Base-by-base conservation (phyloP, 306 rosid species). In the Albizia julibrissin region DNA sequence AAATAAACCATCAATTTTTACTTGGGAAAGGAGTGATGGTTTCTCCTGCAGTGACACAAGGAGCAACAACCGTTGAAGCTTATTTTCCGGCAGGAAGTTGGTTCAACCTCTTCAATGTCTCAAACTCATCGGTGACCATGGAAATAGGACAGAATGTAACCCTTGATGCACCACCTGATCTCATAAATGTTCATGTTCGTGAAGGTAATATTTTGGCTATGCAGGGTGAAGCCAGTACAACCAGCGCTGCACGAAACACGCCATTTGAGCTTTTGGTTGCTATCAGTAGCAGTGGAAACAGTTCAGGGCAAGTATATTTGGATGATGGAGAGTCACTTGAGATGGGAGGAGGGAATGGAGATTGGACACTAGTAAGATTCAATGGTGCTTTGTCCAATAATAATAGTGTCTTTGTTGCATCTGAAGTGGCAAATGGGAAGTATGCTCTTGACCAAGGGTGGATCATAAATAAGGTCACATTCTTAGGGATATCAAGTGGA, bases 61-160 rank as follows among this genome's bases (percentile, higher is more conserved):
- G 89, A 68, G 91, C 89, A 44, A 74, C 42, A 52, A 86, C 94
- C 1, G 91, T 95, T 6, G 69, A 86, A 81, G 97, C 97, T 73
- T 95, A 95, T 82, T 87, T 95, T 80, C 97, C 98, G 1, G 74
- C 83, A 37, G 98, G 99, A 87, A 91, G 76, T 69, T 93, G 98
- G 97, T 95, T 95, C 86, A 93, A 90, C 78, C 97, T 95, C 80
- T 95, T 93, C 50, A 89, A 95, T 76, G 22, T 82, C 56, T 88
- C 94, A 1, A 84, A 85, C n/a, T 89, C 97, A 3, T 37, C 1
- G 8, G 91, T 91, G 65, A 89, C 44, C 27, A 83, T 80, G 19
- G 37, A 79, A 50, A 72, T 87, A 11, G 99, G 99, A 14, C 56
- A 83, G 78, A 12, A 80, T 68, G 66, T 95, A 11, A 90, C 72